These are phyloP conservation scores for Apophysomyces sp. DNA, from an alignment of 371 early-diverging fungal species.

Conservation along the genomic window DNA sequence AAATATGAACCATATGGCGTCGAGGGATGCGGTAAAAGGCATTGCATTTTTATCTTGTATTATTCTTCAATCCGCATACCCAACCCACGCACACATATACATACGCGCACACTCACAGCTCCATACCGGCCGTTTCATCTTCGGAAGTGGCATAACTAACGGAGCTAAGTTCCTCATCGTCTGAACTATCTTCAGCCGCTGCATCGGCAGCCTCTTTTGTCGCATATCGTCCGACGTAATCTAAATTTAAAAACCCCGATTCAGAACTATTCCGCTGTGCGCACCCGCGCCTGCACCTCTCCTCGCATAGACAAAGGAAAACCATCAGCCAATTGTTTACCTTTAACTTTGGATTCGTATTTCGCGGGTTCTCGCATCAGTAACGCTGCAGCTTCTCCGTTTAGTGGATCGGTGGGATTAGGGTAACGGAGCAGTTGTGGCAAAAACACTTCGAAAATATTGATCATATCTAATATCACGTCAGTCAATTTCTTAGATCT, in stretches of 20 bases:
- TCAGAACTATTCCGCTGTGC: neutral
- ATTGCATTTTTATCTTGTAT: neutral
- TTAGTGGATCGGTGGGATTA: constrained; percentile 99
- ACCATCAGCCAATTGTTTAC: constrained; percentile 31
- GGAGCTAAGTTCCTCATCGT: constrained; percentile 78
- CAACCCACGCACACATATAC: neutral
- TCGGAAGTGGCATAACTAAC: constrained; percentile 80
- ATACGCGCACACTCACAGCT: constrained; percentile 48
- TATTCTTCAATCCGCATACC: neutral
- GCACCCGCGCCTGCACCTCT: neutral
- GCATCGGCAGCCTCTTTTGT: constrained; percentile 88
- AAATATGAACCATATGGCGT: neutral
- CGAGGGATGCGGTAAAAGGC: neutral
- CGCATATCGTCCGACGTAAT: constrained; percentile 84
- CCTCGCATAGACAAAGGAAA: neutral
- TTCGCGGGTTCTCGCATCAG: constrained; percentile 91
- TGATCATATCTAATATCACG: constrained; percentile 83
- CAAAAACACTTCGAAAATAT: constrained; percentile 98
- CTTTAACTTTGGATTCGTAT: constrained; percentile 94
- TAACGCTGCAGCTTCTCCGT: constrained; percentile 98
- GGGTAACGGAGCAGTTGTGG: constrained; percentile 98
- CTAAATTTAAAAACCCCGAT: constrained; percentile 34
- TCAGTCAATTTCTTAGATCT: neutral
- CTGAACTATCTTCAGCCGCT: constrained; percentile 72
- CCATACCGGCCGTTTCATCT: constrained; percentile 77